phyloP scores from a whole-genome alignment of 2,329 filamentous ascomycete genomes.

The Zasmidium cellare region DNA sequence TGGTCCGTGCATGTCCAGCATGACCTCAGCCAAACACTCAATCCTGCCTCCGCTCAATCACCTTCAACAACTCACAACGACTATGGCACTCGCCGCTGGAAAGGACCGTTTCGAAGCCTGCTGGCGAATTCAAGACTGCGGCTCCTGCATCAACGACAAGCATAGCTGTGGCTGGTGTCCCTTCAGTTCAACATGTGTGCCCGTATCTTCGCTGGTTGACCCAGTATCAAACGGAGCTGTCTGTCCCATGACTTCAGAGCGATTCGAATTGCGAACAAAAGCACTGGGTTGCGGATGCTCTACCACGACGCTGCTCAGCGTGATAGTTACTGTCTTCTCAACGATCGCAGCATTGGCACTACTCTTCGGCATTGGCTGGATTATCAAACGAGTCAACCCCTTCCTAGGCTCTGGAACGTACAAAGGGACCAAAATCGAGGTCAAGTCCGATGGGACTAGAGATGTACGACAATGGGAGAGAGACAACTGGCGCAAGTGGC shows the following conservation, averaged over 20 bases:
- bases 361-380: slow-evolving; percentile 32
- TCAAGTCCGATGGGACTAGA: slow-evolving; percentile 29
- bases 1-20: neutral
- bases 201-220: slow-evolving; percentile 41
- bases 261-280: slow-evolving; percentile 47
- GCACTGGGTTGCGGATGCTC: slow-evolving; percentile 49
- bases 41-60: no score
- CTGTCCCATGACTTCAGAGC: slow-evolving; percentile 41
- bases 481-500: slow-evolving; percentile 14
- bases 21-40: neutral
- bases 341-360: slow-evolving; percentile 42
- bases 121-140: slow-evolving; percentile 36
- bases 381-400: slow-evolving; percentile 22
- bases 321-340: slow-evolving; percentile 44
- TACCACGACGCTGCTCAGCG: slow-evolving; percentile 46
- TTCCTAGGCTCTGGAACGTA: slow-evolving; percentile 29
- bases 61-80: neutral
- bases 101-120: slow-evolving; percentile 25
- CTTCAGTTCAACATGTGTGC: slow-evolving; percentile 43
- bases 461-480: slow-evolving; percentile 25
- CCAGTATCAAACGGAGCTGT: slow-evolving; percentile 38
- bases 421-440: slow-evolving; percentile 32
- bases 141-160: slow-evolving; percentile 29
- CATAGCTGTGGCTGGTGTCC: slow-evolving; percentile 47
- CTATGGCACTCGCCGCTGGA: neutral